A percentile compares a stretch with the other conserved stretches of the same genome.
phyloP scores from a whole-genome alignment of 2,329 filamentous ascomycete species.

The Fusarium neocosmosporiellum region DNA sequence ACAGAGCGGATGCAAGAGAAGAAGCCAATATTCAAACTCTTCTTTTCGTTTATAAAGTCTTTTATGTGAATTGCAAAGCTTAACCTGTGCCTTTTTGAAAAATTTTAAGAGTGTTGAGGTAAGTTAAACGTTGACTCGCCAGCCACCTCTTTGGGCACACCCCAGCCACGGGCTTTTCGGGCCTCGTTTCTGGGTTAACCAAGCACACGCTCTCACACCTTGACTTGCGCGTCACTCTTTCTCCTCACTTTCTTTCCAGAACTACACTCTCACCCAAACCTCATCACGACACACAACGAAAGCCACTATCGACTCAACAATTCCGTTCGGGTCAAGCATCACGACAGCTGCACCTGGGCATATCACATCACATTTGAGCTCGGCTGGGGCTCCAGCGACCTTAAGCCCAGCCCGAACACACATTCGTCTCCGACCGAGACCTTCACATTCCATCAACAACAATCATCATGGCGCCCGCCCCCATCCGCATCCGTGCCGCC shows the following conservation, averaged over 20 bases:
- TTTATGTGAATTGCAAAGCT: neutral
- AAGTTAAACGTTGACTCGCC: constrained; percentile 9
- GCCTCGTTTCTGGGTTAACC: constrained; percentile 47
- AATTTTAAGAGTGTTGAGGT: constrained; percentile 1
- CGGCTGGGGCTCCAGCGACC: constrained; percentile 46
- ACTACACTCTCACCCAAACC: neutral
- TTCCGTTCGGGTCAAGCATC: neutral
- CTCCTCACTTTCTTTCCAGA: constrained; percentile 5
- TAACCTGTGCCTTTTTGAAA: neutral
- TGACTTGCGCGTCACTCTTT: constrained; percentile 20
- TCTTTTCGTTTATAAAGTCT: neutral
- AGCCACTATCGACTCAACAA: neutral
- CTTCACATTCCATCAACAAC: constrained; percentile 25
- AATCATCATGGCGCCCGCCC: constrained; percentile 55
- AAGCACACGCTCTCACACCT: constrained; percentile 27
- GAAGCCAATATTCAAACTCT: neutral
- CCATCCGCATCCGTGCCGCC: constrained; percentile 41
- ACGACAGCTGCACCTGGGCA: constrained; percentile 8
- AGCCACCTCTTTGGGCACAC: constrained; percentile 32
- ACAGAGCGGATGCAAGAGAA: neutral
- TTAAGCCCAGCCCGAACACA: constrained; percentile 36
- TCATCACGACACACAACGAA: neutral
- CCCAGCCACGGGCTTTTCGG: constrained; percentile 43
- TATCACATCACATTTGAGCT: constrained; percentile 22
- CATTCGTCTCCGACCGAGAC: constrained; percentile 28